phyloP scores from a whole-genome alignment of 345 rosid genomes.

The Eutrema yunnanense region DNA sequence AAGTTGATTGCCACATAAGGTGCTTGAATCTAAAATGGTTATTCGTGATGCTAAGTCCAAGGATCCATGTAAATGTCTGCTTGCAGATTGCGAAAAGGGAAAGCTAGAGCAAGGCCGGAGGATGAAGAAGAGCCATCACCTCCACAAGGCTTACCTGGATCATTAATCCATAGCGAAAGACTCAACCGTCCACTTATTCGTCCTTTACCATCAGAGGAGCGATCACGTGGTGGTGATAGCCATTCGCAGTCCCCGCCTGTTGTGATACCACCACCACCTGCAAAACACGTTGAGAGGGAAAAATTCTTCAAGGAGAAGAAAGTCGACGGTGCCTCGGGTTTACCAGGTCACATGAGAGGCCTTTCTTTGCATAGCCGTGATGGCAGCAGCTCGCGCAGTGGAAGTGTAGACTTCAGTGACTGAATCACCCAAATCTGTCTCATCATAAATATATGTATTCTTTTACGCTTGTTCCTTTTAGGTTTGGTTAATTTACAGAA shows the following conservation, averaged over 20 bases:
- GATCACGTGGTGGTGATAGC: constrained; percentile 29
- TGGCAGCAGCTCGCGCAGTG: constrained; percentile 80
- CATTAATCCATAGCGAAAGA: constrained; percentile 46
- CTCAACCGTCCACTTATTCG: constrained; percentile 79
- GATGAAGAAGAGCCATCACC: constrained; percentile 50
- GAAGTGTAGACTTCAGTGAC: constrained; percentile 69
- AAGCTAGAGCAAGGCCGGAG: constrained; percentile 78
- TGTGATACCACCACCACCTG: constrained; percentile 92
- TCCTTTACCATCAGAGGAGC: constrained; percentile 42
- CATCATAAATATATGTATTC: constrained; percentile 16
- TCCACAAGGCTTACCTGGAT: constrained; percentile 44
- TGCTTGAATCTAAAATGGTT: background rate
- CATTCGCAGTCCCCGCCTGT: constrained; percentile 37
- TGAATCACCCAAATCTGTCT: constrained; percentile 25
- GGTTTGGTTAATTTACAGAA: background rate
- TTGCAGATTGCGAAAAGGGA: constrained; percentile 76
- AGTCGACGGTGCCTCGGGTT: constrained; percentile 50
- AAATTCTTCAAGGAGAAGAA: constrained; percentile 85
- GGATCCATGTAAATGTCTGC: background rate
- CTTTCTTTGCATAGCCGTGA: constrained; percentile 75
- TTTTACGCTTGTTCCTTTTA: constrained; percentile 3
- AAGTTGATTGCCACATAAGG: background rate
- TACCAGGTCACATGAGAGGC: constrained; percentile 63
- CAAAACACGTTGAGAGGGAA: constrained; percentile 85
- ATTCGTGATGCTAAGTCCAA: constrained; percentile 9